Base-by-base conservation (phyloP, 768 basidiomycete genomes). In the Collybia nuda region DNA sequence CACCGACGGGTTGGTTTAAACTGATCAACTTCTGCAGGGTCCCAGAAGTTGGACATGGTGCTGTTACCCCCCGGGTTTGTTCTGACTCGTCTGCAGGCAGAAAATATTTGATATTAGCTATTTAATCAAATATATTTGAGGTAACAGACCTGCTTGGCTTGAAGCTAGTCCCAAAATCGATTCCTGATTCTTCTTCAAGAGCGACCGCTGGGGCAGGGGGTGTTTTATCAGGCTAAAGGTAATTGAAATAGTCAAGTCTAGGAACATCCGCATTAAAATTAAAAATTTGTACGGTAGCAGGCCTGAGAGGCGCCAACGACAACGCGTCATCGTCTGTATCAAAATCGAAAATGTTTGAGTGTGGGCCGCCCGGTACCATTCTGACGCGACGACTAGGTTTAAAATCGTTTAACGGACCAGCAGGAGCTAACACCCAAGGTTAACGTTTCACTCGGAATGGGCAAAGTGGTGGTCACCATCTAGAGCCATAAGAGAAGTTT, bases 1-100 rank as follows among this genome's bases (percentile, higher is more conserved):
- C 66, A 84, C 87, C 81, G 78, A 58, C 88, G 82, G 15, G 86
- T 86, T 4, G 88, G 88, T 57, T 82, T 80, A 63, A 86, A 89
- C 49, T 75, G 72, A 21, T 76, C 70, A 1, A 66, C 57, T 24
- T 72, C 66, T 6, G 75, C 75, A 0, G 67, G 48, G 28, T 72
- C 75, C 74, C 82, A 86, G 37, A 87, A 68, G 59, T 63, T 75
- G 26, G 64, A 55, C 43, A 77, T 64, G 44, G 63, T 73, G 57
- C 70, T 75, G 22, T 60, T 73, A 42, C 76, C 79, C 24, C 76
- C 75, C 37, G 78, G 76, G 29, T 57, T 67, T 45, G 72, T 71
- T 48, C 77, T 74, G 19, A 76, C 74, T 29, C 73, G 73, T 54
- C 76, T 79, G 35, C 18, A 18, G 36, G 46, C 46, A 41, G 19